Evolutionary conservation across 139 green algal species (phyloP).

Genomic region (Nannochloris sp.): DNA sequence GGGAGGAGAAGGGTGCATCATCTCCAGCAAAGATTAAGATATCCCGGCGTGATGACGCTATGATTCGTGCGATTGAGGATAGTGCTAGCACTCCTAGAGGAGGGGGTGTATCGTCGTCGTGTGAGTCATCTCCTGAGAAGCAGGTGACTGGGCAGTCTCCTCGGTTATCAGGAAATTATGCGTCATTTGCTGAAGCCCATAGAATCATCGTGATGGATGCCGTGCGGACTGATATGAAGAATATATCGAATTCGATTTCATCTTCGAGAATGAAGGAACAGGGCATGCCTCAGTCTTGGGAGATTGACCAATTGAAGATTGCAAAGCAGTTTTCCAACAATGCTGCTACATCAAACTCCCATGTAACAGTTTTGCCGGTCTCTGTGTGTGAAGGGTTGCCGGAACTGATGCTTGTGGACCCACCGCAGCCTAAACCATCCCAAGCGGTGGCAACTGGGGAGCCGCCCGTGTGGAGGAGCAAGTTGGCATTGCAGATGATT

Average conservation of each 20-base stretch:
- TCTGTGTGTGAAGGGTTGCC: constrained; percentile 19
- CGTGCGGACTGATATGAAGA: constrained; percentile 35
- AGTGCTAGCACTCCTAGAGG: background rate
- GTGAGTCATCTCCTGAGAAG: background rate
- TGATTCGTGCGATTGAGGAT: background rate
- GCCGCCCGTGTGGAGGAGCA: constrained; percentile 26
- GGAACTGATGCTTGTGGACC: constrained; percentile 26
- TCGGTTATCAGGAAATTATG: constrained; percentile 37
- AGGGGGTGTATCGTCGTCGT: background rate
- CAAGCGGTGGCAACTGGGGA: constrained; percentile 4
- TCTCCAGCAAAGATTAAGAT: background rate
- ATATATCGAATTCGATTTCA: background rate
- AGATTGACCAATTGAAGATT: background rate
- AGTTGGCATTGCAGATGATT: constrained; percentile 28
- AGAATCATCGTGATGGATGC: constrained; percentile 64
- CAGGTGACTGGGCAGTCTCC: constrained; percentile 6
- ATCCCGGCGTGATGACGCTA: background rate
- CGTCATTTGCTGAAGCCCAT: constrained; percentile 55
- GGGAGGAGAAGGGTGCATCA: background rate
- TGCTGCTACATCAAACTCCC: background rate
- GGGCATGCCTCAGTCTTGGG: background rate
- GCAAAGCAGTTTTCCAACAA: background rate
- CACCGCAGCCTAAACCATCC: background rate
- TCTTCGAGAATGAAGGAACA: background rate
- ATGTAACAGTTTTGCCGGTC: constrained; percentile 23